Evolutionary conservation across 768 basidiomycete genomes (phyloP).

Genomic region (Russula abietina): DNA sequence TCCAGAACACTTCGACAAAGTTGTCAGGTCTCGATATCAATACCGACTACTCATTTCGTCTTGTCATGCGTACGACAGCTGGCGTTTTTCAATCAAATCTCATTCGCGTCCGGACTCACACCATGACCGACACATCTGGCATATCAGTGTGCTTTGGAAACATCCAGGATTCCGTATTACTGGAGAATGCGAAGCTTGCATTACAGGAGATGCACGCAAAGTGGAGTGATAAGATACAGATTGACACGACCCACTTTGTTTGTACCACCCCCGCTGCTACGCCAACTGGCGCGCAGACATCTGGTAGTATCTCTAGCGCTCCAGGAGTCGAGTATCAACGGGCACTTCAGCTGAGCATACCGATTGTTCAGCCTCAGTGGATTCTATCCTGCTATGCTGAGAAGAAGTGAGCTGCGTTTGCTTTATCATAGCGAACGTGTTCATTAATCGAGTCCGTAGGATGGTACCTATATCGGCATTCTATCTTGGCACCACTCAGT

Average conservation of each 20-base stretch:
- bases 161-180: slow-evolving; percentile 65
- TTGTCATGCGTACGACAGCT: slow-evolving; percentile 86
- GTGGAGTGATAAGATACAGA: slow-evolving; percentile 90
- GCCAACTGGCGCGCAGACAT: slow-evolving; percentile 48
- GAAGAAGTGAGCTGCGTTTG: slow-evolving; percentile 53
- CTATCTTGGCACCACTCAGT: slow-evolving; percentile 68
- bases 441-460: slow-evolving; percentile 34
- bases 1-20: slow-evolving; percentile 82
- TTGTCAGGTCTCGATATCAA: slow-evolving; percentile 74
- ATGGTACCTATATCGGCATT: slow-evolving; percentile 83
- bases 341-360: slow-evolving; percentile 90
- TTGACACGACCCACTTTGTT: slow-evolving; percentile 97
- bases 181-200: slow-evolving; percentile 78
- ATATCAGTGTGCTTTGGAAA: slow-evolving; percentile 94
- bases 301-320: slow-evolving; percentile 46
- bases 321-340: slow-evolving; percentile 90
- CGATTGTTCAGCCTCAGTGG: slow-evolving; percentile 94
- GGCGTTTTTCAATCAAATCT: slow-evolving; percentile 86
- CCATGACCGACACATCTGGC: slow-evolving; percentile 91
- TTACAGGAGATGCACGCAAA: slow-evolving; percentile 81
- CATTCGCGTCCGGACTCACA: slow-evolving; percentile 81
- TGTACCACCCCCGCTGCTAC: slow-evolving; percentile 83
- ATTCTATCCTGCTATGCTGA: slow-evolving; percentile 83
- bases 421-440: slow-evolving; percentile 1
- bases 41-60: slow-evolving; percentile 90